Evolutionary conservation across 345 rosid species (phyloP), one percentile per base, ranked within the genome.

Genomic region (Carallia brachiata): DNA sequence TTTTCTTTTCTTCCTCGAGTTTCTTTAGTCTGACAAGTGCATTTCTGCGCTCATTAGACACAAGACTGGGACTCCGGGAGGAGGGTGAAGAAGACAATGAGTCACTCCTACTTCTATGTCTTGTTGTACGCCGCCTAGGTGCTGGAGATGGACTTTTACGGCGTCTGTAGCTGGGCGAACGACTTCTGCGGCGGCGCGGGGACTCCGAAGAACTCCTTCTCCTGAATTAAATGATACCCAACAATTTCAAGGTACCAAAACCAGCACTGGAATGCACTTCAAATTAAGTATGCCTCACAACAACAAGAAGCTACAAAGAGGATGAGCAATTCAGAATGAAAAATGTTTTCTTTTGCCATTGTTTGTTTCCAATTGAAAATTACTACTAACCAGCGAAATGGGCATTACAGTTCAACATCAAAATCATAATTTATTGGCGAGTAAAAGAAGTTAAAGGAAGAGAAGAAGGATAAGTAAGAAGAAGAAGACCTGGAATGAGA

Each of bases 81-180:
- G 67, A 72, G 65, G 86, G 70, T 1, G 80, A 61, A 19, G 87
- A 86, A 77, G 93, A 90, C 52, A 76, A 37, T 3, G 91, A 84
- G 32, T 67, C 81, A 40, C 78, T 80, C 58, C 71, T 74, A 70
- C 84, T 83, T 39, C 71, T 73, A 57, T 80, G 76, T 59, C 65
- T 60, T 36, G 67, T 87, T 12, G 83, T 77, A 55, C 81, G 76
- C 65, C 68, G 89, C 63, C 79, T 80, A 0, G 84, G 87, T 19
- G 81, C 61, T 6, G 91, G 91, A 70, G 97, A 90, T 18, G 74
- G 86, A 31, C 83, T 88, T 69, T 82, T 87, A 52, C 87, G 90
- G 71, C 85, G 86, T 75, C 92, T 80, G 27, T 78, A 68, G 67
- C 86, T 82, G 1, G 85, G 72, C 4, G 78, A 87, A 5, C 79